Conservation (phyloP, 2,329 filamentous ascomycete genomes). For the Ceratocystis cacaofunesta region DNA sequence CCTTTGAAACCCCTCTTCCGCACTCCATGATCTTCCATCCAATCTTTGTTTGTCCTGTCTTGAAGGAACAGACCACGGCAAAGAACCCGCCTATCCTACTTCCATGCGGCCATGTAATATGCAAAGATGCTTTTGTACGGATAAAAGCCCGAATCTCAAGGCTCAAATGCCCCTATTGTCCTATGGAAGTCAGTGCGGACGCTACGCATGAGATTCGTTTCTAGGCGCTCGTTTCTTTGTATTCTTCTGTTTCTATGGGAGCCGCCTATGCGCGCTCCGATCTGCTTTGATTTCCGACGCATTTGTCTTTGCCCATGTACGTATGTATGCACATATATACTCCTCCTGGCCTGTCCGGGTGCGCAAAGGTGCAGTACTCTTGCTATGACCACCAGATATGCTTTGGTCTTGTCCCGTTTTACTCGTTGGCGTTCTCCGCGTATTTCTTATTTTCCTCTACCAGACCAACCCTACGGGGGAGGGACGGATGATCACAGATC, state of each 20-base stretch:
- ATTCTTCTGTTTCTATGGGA: neutral
- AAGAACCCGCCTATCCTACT: constrained; percentile 93
- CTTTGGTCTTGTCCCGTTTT: neutral
- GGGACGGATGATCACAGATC: neutral
- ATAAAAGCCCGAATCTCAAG: constrained; percentile 56
- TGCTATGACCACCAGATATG: neutral
- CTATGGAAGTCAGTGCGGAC: constrained; percentile 60
- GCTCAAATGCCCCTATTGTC: constrained; percentile 96
- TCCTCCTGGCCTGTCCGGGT: neutral
- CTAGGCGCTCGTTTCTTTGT: constrained; percentile 23
- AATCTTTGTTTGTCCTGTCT: constrained; percentile 95
- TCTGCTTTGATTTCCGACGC: neutral
- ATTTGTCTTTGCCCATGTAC: neutral
- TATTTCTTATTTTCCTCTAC: neutral
- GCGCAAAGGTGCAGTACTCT: neutral
- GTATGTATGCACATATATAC: neutral
- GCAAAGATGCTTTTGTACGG: constrained; percentile 64
- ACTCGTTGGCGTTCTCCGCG: neutral
- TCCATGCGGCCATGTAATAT: constrained; percentile 87
- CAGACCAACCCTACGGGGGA: neutral
- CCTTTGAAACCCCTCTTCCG: constrained; percentile 54
- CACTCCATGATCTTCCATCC: constrained; percentile 64
- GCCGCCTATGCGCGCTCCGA: neutral
- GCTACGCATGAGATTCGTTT: constrained; percentile 63
- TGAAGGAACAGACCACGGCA: constrained; percentile 90